These are phyloP conservation scores for Abrus pulchellus DNA, from an alignment of 306 rosid genomes.

Conservation along the genomic window DNA sequence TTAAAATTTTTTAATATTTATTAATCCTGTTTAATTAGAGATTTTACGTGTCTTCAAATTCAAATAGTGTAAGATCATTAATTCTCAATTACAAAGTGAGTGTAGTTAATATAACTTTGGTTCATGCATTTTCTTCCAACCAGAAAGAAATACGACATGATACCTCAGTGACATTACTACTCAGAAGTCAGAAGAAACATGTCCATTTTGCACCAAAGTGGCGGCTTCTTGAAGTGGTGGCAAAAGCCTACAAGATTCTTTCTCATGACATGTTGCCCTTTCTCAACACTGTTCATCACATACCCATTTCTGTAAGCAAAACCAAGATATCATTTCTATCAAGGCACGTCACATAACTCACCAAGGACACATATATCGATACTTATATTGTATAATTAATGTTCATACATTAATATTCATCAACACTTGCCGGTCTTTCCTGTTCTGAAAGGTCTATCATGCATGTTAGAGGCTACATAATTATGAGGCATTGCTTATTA, in stretches of 20 bases:
- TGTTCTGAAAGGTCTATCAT: neutral
- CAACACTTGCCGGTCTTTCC: neutral
- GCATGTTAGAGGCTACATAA: too few relatives aligned
- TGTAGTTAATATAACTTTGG: slow-evolving; percentile 2
- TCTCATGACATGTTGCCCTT: neutral
- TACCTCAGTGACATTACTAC: slow-evolving; percentile 39
- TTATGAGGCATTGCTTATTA: too few relatives aligned
- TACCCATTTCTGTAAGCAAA: neutral
- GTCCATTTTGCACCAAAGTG: slow-evolving; percentile 35
- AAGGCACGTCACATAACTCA: slow-evolving; percentile 41
- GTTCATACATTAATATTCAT: too few relatives aligned
- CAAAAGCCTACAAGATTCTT: slow-evolving; percentile 40
- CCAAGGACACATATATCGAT: neutral
- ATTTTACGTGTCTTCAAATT: too few relatives aligned
- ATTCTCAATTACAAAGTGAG: too few relatives aligned
- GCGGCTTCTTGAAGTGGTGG: slow-evolving; percentile 22
- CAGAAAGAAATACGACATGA: neutral
- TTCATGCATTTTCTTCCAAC: slow-evolving; percentile 32
- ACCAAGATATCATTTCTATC: slow-evolving; percentile 33
- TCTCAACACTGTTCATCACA: slow-evolving; percentile 12
- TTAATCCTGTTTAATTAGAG: too few relatives aligned
- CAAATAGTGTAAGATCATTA: too few relatives aligned
- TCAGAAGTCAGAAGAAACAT: slow-evolving; percentile 43
- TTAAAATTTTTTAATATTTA: too few relatives aligned
- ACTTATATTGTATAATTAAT: neutral